Percentiles rank a stretch among this genome's conserved stretches.
Conservation (phyloP, 495 filamentous ascomycete species). For the Echria macrotheca region DNA sequence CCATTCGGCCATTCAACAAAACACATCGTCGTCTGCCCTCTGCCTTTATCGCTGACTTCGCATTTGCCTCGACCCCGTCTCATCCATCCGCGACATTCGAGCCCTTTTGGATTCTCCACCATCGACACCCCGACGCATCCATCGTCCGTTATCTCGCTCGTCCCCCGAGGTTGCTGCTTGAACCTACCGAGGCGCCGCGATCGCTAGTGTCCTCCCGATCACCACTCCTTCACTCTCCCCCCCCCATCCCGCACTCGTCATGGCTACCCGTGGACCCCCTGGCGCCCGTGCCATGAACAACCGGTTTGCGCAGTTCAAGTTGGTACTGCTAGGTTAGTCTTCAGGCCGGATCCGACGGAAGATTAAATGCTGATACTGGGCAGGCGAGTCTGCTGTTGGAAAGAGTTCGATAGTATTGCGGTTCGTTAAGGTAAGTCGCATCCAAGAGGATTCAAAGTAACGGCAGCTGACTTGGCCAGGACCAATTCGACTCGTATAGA, state of each 20-base stretch:
- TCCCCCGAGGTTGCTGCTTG: background rate
- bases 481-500: constrained; percentile 99
- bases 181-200: constrained; percentile 2
- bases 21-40: background rate
- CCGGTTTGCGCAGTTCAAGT: constrained; percentile 98
- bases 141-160: constrained; percentile 8
- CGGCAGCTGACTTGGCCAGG: constrained; percentile 46
- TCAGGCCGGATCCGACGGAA: background rate
- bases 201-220: constrained; percentile 5
- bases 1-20: constrained; percentile 12
- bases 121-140: background rate
- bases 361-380: constrained; percentile 36
- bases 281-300: constrained; percentile 62
- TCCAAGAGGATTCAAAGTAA: background rate
- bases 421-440: constrained; percentile 81
- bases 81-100: background rate
- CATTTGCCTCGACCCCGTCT: no score
- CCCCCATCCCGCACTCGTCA: constrained; percentile 35
- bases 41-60: background rate
- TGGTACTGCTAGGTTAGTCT: constrained; percentile 77
- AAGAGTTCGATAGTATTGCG: constrained; percentile 97
- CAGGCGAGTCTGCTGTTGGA: constrained; percentile 97
- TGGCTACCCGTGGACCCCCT: constrained; percentile 76
- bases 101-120: background rate
- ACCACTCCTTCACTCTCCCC: constrained; percentile 1